These are phyloP conservation scores for Aplosporella prunicola DNA, from an alignment of 2,329 filamentous ascomycete species.

Conservation along the genomic window DNA sequence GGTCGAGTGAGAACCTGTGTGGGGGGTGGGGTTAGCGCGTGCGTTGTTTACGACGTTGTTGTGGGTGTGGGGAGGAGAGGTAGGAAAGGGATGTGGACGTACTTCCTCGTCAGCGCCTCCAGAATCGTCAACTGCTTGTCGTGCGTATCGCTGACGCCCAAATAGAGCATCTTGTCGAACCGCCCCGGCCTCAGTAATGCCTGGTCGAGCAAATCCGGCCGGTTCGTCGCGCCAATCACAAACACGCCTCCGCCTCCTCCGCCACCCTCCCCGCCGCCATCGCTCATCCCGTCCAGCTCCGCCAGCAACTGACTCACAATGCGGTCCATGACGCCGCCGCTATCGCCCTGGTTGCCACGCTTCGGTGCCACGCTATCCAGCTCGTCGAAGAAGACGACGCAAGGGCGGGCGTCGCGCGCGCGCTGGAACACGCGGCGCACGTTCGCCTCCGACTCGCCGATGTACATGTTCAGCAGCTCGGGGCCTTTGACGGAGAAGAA, in stretches of 20 bases:
- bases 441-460: conserved; percentile 88
- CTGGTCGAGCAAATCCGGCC: conserved; percentile 85
- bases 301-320: conserved; percentile 93
- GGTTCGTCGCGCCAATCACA: conserved; percentile 92
- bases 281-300: conserved; percentile 95
- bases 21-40: too few relatives aligned
- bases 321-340: conserved; percentile 94
- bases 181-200: conserved; percentile 80
- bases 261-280: conserved; percentile 78
- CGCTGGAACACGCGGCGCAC: conserved; percentile 82
- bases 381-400: conserved; percentile 90
- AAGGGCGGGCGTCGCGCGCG: conserved; percentile 75
- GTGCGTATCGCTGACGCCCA: conserved; percentile 92
- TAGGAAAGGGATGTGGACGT: conserved; percentile 31
- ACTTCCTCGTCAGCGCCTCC: conserved; percentile 91
- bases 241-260: conserved; percentile 74
- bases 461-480: conserved; percentile 91
- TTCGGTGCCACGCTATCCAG: conserved; percentile 91
- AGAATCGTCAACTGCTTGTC: conserved; percentile 93
- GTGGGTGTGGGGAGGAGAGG: not conserved
- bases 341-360: conserved; percentile 92
- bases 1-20: conserved; percentile 75
- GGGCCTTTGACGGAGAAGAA: conserved; percentile 93
- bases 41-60: too few relatives aligned
- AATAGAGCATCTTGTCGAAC: conserved; percentile 97